A percentile compares a stretch with the other conserved stretches of the same genome.
These are phyloP conservation scores for Corynascus novoguineensis DNA, from an alignment of 495 filamentous ascomycete species.

Conservation along the genomic window DNA sequence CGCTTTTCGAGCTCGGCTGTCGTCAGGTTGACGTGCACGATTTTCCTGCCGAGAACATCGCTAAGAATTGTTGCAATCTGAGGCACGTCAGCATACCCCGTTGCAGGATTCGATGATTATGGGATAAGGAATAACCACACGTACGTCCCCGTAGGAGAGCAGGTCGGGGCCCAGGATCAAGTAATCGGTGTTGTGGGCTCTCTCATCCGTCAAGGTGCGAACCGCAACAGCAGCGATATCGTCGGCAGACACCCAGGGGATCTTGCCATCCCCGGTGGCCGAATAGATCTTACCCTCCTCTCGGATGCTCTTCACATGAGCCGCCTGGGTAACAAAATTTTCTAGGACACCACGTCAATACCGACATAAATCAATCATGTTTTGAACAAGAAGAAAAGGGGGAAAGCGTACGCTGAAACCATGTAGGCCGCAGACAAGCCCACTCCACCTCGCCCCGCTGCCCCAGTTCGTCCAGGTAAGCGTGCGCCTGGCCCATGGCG, in stretches of 20 bases:
- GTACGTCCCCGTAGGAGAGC: slow-evolving; percentile 43
- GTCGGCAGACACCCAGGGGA: slow-evolving; percentile 43
- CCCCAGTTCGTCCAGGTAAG: slow-evolving; percentile 37
- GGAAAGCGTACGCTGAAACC: slow-evolving; percentile 39
- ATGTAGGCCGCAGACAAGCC: slow-evolving; percentile 39
- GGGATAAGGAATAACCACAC: slow-evolving; percentile 9
- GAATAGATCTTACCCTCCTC: slow-evolving; percentile 43
- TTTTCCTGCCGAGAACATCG: slow-evolving; percentile 33
- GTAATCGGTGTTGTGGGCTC: slow-evolving; percentile 42
- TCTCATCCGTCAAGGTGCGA: slow-evolving; percentile 34
- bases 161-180: slow-evolving; percentile 44
- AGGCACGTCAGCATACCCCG: neutral
- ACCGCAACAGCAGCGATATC: slow-evolving; percentile 47
- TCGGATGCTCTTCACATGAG: slow-evolving; percentile 31
- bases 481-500: slow-evolving; percentile 35
- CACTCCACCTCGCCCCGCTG: slow-evolving; percentile 36
- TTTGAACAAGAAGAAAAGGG: neutral
- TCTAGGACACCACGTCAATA: slow-evolving; percentile 16
- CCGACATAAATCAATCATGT: neutral
- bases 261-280: slow-evolving; percentile 38
- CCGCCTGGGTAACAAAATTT: slow-evolving; percentile 30
- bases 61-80: slow-evolving; percentile 42
- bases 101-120: neutral
- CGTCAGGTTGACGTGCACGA: slow-evolving; percentile 42
- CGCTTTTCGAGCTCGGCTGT: slow-evolving; percentile 27